phyloP scores from a whole-genome alignment of 305 asterid species.

The Fraxinus xanthoxyloides region DNA sequence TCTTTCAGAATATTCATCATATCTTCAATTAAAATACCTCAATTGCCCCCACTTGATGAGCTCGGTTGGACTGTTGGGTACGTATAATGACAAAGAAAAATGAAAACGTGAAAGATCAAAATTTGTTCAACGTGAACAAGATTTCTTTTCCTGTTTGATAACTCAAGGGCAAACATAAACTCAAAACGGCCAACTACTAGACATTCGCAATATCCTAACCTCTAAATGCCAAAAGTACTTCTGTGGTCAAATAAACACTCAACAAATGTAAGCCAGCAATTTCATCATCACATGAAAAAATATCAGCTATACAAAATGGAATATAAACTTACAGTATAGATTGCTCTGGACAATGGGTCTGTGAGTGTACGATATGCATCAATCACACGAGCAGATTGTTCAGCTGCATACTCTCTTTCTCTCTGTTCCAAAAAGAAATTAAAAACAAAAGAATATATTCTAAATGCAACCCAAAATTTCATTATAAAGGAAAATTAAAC shows the following conservation, averaged over 20 bases:
- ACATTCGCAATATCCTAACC: background rate
- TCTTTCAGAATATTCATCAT: background rate
- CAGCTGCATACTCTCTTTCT: slow-evolving; percentile 93
- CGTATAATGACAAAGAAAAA: background rate
- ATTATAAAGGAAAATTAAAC: background rate
- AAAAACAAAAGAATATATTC: background rate
- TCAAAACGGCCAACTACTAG: slow-evolving; percentile 3
- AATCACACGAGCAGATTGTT: slow-evolving; percentile 87
- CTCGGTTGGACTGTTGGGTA: background rate
- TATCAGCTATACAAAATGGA: background rate
- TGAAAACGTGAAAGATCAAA: background rate
- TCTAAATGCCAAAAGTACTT: background rate
- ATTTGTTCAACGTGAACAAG: slow-evolving; percentile 7
- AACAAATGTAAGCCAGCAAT: slow-evolving; percentile 5
- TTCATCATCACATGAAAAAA: slow-evolving; percentile 4
- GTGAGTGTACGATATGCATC: slow-evolving; percentile 84
- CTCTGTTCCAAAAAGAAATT: slow-evolving; percentile 40
- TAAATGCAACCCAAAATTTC: background rate
- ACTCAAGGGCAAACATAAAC: slow-evolving; percentile 9
- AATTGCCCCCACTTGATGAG: slow-evolving; percentile 3
- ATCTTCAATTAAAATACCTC: slow-evolving; percentile 2
- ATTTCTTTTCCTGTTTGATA: slow-evolving; percentile 1
- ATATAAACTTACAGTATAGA: slow-evolving; percentile 61
- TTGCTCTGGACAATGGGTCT: slow-evolving; percentile 76
- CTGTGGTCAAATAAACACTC: background rate